Evolutionary conservation across 148 eudicot genomes (phyloP), one percentile per base, ranked within the genome.

Genomic region (Gaultheria prostrata): DNA sequence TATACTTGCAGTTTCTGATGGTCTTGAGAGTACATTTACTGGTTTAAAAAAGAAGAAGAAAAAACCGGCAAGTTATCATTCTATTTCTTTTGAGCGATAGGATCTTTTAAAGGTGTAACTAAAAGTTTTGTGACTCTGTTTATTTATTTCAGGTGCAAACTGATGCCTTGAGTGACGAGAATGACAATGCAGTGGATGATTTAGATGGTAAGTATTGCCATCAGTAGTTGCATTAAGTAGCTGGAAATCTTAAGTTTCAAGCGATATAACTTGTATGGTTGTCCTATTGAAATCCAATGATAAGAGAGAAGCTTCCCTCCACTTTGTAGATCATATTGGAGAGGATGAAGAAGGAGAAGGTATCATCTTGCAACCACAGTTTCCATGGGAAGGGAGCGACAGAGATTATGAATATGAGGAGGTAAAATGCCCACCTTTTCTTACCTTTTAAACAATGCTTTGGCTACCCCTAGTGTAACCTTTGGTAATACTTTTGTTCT

Each of bases 21-120:
- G 87, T 35, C 83, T 83, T 82, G 98, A 94, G 67, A 83, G 88
- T 70, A 85, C 94, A 4, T 93, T 92, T 84, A 84, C 92, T 85
- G 98, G 95, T 74, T 82, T 90, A 84, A 92, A 93, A 83, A 94
- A 93, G 91, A 94, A 94, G 88, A 94, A 94, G 87, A 94, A 91
- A 88, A 92, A 92, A 43, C 91, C 87, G 30, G 95, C 91, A 82
- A 79, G 92, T 85, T 50, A 20, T 57, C 45, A 20, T 84, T 7
- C 35, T 75, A 17, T n/a, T 45, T 20, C 18, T 57, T 3, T 45
- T 46, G 63, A 30, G 28, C n/a, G 6, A 51, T 63, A 14, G 51
- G 72, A 2, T 77, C 39, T 13, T 61, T 8, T 48, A 17, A 43
- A 86, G 54, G 9, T 46, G 67, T 87, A 59, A 20, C 32, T 43